These are phyloP conservation scores for Psilocybe azurescens DNA, from an alignment of 768 basidiomycete genomes.

Conservation along the genomic window DNA sequence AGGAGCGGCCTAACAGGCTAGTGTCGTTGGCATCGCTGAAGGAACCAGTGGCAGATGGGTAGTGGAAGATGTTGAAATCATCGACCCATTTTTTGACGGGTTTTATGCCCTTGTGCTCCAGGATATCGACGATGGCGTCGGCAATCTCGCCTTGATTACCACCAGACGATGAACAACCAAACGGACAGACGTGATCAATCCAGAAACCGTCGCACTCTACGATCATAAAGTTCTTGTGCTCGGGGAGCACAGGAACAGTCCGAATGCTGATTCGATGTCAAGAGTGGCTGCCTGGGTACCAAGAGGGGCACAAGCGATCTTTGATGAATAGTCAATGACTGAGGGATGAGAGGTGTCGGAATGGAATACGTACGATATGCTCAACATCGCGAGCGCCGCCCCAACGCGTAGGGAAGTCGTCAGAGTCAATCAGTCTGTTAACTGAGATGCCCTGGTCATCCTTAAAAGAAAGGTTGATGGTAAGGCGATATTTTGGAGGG, in stretches of 20 bases:
- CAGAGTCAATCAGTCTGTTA: conserved; percentile 25
- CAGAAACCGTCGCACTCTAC: conserved; percentile 10
- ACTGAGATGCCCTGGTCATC: conserved; percentile 16
- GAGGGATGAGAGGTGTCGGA: not conserved
- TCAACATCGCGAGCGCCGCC: conserved; percentile 20
- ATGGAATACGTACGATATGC: conserved; percentile 19
- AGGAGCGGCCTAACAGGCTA: not conserved
- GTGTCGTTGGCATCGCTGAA: not conserved
- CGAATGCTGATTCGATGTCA: conserved; percentile 39
- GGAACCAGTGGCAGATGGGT: not conserved
- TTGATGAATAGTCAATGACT: not conserved
- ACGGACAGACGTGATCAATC: conserved; percentile 17
- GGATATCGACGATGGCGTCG: conserved; percentile 32
- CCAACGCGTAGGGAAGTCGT: conserved; percentile 30
- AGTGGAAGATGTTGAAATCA: conserved; percentile 28
- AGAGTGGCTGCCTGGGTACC: conserved; percentile 39
- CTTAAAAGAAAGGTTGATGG: conserved; percentile 24
- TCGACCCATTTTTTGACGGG: conserved; percentile 29
- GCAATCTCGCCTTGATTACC: conserved; percentile 33
- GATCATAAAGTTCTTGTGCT: conserved; percentile 21
- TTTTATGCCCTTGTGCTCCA: not conserved
- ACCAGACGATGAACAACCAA: conserved; percentile 28
- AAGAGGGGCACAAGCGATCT: conserved; percentile 31
- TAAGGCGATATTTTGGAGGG: conserved; percentile 24
- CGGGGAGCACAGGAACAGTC: conserved; percentile 33